Evolutionary conservation across 441 rosid species (phyloP).

Genomic region (Hura crepitans): DNA sequence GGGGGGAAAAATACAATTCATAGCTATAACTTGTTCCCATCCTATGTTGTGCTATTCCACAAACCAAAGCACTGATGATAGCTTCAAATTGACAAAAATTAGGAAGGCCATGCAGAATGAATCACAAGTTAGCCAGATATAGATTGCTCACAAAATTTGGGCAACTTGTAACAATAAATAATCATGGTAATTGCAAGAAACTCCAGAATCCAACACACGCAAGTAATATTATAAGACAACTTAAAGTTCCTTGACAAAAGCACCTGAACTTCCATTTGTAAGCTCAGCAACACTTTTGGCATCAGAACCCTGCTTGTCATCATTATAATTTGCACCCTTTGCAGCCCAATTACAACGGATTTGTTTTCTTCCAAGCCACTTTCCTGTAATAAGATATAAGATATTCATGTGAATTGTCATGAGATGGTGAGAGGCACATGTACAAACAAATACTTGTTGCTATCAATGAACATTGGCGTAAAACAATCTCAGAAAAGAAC

Average conservation of each 20-base stretch:
- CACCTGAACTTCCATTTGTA: slow-evolving; percentile 59
- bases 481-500: background rate
- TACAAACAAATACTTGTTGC: background rate
- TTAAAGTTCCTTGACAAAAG: background rate
- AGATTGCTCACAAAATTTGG: background rate
- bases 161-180: background rate
- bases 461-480: background rate
- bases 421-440: background rate
- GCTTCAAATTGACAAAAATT: background rate
- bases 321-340: slow-evolving; percentile 49
- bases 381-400: slow-evolving; percentile 46
- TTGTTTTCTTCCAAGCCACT: slow-evolving; percentile 68
- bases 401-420: too few species aligned
- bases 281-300: slow-evolving; percentile 55
- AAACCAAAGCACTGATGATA: background rate
- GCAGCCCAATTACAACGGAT: slow-evolving; percentile 75
- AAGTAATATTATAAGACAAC: background rate
- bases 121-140: background rate
- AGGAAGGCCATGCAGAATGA: background rate
- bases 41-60: background rate
- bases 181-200: background rate
- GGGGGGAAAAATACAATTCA: too few species aligned
- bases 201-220: background rate
- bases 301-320: slow-evolving; percentile 52
- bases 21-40: background rate